Evolutionary conservation across 768 basidiomycete genomes (phyloP).

Genomic region (Lactarius indigo): DNA sequence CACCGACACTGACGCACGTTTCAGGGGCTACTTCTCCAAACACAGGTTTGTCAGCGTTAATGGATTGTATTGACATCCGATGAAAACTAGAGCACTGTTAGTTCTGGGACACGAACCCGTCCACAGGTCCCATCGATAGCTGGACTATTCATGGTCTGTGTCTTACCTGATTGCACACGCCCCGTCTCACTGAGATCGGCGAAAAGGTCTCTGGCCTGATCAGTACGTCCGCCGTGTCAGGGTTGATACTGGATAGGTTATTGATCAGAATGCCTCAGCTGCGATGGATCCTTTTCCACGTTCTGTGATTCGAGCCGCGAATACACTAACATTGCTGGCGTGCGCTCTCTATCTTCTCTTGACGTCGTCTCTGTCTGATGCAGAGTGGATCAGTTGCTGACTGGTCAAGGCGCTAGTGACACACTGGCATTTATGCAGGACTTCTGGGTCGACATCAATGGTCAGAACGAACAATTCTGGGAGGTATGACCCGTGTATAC

Average conservation of each 20-base stretch:
- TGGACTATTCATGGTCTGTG: constrained; percentile 72
- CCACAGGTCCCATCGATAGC: constrained; percentile 58
- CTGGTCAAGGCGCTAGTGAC: constrained; percentile 51
- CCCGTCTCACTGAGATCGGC: constrained; percentile 10
- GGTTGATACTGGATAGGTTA: neutral
- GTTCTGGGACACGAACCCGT: constrained; percentile 71
- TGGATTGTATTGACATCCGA: neutral
- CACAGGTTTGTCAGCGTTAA: constrained; percentile 37
- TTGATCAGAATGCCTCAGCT: constrained; percentile 38
- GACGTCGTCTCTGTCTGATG: neutral
- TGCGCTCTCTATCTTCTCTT: constrained; percentile 23
- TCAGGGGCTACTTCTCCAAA: constrained; percentile 60
- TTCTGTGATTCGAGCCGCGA: constrained; percentile 42
- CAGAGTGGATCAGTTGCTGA: constrained; percentile 45
- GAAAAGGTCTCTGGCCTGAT: constrained; percentile 63
- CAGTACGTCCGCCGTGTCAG: constrained; percentile 37
- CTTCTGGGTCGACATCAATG: constrained; percentile 63
- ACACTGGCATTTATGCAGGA: constrained; percentile 59
- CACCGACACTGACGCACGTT: neutral
- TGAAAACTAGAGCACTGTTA: constrained; percentile 28
- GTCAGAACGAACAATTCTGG: constrained; percentile 64
- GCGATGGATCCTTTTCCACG: constrained; percentile 43
- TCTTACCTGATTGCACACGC: neutral
- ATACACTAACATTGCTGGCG: constrained; percentile 43
- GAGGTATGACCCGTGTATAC: constrained; percentile 41